These are phyloP conservation scores for Boechera retrofracta DNA, from an alignment of 345 rosid species.

Conservation along the genomic window DNA sequence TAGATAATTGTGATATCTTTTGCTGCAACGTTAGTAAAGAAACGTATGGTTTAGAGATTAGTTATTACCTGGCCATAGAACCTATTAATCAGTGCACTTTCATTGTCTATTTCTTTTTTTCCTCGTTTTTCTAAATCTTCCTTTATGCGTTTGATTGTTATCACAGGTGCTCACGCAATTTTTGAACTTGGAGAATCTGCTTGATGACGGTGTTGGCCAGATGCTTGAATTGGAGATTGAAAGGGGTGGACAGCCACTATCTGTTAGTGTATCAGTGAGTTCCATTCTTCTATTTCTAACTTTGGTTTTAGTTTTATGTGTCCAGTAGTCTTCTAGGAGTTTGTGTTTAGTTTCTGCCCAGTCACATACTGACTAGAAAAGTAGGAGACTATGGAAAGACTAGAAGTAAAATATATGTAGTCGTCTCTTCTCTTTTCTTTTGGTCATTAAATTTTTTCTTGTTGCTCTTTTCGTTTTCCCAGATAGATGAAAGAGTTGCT, in stretches of 20 bases:
- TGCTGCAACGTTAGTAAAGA: constrained; percentile 11
- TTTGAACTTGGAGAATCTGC: constrained; percentile 74
- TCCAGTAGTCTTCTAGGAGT: constrained; percentile 9
- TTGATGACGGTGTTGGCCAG: constrained; percentile 80
- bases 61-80: constrained; percentile 27
- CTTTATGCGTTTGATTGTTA: constrained; percentile 27
- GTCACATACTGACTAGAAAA: constrained; percentile 11
- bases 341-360: constrained; percentile 20
- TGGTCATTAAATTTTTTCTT: constrained; percentile 13
- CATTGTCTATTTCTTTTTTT: background rate
- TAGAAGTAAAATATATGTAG: constrained; percentile 23
- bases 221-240: constrained; percentile 73
- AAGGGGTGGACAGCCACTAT: constrained; percentile 82
- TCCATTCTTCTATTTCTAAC: constrained; percentile 31
- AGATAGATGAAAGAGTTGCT: constrained; percentile 9
- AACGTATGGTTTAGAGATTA: background rate
- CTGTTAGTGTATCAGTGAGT: constrained; percentile 72
- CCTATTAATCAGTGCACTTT: constrained; percentile 17
- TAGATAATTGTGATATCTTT: constrained; percentile 21
- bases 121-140: constrained; percentile 16
- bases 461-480: constrained; percentile 9
- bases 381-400: background rate
- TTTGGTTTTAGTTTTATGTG: constrained; percentile 7
- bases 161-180: constrained; percentile 87
- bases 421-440: constrained; percentile 14